Percentiles rank a stretch among this genome's conserved stretches.
phyloP scores from a whole-genome alignment of 2,329 filamentous ascomycete species.

The Aspergillus japonicus region DNA sequence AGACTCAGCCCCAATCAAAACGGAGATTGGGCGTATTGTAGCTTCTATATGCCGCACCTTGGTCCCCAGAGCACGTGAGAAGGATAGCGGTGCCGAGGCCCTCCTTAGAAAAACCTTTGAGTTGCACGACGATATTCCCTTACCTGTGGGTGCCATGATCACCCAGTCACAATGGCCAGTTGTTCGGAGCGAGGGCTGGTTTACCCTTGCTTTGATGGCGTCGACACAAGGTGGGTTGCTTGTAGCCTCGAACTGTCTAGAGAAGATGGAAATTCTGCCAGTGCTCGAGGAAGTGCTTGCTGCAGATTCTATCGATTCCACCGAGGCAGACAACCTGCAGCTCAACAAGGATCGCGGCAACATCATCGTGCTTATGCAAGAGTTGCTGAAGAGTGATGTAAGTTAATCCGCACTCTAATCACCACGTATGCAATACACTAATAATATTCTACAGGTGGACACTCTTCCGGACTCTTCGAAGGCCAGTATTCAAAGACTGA shows the following conservation, averaged over 20 bases:
- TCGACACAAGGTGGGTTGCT: constrained; percentile 32
- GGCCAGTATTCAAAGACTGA: constrained; percentile 30
- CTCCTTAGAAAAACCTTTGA: constrained; percentile 37
- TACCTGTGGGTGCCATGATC: constrained; percentile 45
- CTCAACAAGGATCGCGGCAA: constrained; percentile 43
- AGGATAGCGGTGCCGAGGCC: constrained; percentile 19
- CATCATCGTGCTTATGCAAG: constrained; percentile 39
- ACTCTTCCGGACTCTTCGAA: constrained; percentile 28
- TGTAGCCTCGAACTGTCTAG: constrained; percentile 37
- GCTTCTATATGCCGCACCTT: constrained; percentile 46
- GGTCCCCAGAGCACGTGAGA: constrained; percentile 28
- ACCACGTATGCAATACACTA: background rate
- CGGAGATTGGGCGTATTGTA: constrained; percentile 48
- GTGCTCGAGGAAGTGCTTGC: constrained; percentile 35
- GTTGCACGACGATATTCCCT: constrained; percentile 36
- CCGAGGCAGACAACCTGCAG: constrained; percentile 26
- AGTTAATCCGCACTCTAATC: constrained; percentile 14
- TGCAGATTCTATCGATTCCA: constrained; percentile 17
- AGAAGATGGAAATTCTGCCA: constrained; percentile 34
- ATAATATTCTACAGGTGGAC: constrained; percentile 24
- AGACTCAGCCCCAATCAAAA: constrained; percentile 46
- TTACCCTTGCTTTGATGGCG: constrained; percentile 49
- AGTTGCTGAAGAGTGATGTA: constrained; percentile 41
- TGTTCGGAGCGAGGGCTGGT: constrained; percentile 50
- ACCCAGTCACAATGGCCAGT: constrained; percentile 49